These are phyloP conservation scores for Piromyces sp. DNA, from an alignment of 192 early-diverging fungal genomes.

Conservation along the genomic window DNA sequence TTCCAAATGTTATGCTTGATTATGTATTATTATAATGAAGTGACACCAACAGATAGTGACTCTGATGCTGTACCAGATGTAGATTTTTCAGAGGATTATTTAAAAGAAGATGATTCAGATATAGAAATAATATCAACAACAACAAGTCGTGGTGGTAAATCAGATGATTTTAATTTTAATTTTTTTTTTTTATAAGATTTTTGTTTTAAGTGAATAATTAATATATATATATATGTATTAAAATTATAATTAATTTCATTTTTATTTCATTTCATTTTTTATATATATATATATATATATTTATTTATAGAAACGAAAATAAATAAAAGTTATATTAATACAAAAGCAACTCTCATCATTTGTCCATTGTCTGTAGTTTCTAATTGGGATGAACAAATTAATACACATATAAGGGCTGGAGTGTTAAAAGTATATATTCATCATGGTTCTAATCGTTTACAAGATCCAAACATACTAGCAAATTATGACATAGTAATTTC, in stretches of 20 bases:
- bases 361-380: conserved; percentile 50
- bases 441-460: conserved; percentile 31
- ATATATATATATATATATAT: neutral
- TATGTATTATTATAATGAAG: neutral
- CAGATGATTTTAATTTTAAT: no score
- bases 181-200: no score
- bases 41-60: neutral
- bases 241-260: no score
- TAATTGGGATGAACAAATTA: conserved; percentile 59
- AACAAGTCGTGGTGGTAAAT: neutral
- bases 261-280: no score
- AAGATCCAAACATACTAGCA: conserved; percentile 22
- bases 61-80: neutral
- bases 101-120: neutral
- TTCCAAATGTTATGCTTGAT: neutral
- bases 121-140: neutral
- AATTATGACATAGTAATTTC: conserved; percentile 51
- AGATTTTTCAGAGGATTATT: neutral
- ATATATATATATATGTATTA: neutral
- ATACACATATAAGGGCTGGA: conserved; percentile 16
- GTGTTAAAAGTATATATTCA: conserved; percentile 31
- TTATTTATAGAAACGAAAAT: conserved; percentile 2
- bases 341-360: conserved; percentile 41
- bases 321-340: neutral
- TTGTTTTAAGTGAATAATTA: no score